Percentiles rank a stretch among this genome's conserved stretches.
Evolutionary conservation across 192 early-diverging fungal species (phyloP).

Genomic region (Irineochytrium annulatum): DNA sequence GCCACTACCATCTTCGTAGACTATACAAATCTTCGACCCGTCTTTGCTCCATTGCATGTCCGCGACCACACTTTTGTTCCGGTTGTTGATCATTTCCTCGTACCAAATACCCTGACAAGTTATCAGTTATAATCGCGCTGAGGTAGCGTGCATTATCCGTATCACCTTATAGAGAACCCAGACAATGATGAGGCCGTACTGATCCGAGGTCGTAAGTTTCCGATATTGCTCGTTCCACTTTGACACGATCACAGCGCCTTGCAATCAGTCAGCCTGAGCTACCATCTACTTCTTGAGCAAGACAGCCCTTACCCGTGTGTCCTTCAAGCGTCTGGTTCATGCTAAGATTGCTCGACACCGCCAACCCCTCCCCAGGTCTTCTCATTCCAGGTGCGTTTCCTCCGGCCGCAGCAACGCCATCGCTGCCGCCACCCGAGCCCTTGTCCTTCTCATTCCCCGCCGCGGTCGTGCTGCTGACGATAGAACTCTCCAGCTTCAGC

Average conservation of each 20-base stretch:
- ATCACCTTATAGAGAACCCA: constrained; percentile 65
- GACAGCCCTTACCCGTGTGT: constrained; percentile 35
- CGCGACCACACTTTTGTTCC: constrained; percentile 56
- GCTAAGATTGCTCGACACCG: constrained; percentile 42
- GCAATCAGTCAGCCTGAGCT: background rate
- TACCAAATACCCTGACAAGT: constrained; percentile 35
- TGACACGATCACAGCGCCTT: constrained; percentile 46
- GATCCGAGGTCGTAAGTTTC: constrained; percentile 59
- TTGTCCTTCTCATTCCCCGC: constrained; percentile 26
- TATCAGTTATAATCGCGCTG: background rate
- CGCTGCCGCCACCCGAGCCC: background rate
- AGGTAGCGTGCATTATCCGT: constrained; percentile 24
- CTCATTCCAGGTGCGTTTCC: no score
- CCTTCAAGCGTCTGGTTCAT: constrained; percentile 64
- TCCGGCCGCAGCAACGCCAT: no score
- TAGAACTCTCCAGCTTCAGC: constrained; percentile 44
- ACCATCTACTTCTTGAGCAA: background rate
- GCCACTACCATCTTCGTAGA: constrained; percentile 50
- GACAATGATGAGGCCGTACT: constrained; percentile 59
- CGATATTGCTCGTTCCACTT: constrained; percentile 55
- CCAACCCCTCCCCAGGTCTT: constrained; percentile 9
- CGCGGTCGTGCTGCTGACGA: background rate
- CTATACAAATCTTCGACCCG: constrained; percentile 55
- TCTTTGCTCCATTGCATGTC: constrained; percentile 60
- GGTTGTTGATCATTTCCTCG: constrained; percentile 68